These are phyloP conservation scores for Calocera cornea DNA, from an alignment of 768 basidiomycete species.

Conservation along the genomic window DNA sequence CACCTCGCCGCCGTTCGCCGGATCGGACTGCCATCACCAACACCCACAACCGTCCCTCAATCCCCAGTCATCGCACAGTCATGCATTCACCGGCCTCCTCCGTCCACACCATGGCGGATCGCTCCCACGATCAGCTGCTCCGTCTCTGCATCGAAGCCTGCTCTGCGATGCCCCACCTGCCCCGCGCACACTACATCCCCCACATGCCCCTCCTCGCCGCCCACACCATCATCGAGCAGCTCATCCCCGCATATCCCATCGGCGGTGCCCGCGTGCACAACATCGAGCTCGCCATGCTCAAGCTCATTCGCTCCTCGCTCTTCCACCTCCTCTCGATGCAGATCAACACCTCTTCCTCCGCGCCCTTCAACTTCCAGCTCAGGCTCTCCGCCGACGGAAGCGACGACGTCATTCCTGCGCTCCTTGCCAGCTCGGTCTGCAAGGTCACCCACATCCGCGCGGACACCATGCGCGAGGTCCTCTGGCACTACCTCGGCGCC, in stretches of 20 bases:
- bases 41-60: neutral
- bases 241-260: slow-evolving; percentile 1
- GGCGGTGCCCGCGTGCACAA: neutral
- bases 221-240: slow-evolving; percentile 5
- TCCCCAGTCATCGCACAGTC: slow-evolving; percentile 3
- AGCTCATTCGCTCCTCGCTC: neutral
- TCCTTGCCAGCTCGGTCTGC: neutral
- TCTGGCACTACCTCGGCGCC: slow-evolving; percentile 4
- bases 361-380: neutral
- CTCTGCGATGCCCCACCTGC: neutral
- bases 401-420: neutral
- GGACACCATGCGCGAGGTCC: neutral
- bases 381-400: neutral
- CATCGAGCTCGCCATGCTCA: slow-evolving; percentile 1
- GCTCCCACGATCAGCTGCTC: neutral
- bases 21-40: slow-evolving; percentile 4
- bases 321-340: neutral
- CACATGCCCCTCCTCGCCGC: slow-evolving; percentile 5
- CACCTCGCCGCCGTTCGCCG: slow-evolving; percentile 3
- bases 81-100: neutral
- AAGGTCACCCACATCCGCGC: neutral
- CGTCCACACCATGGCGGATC: neutral
- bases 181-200: slow-evolving; percentile 2
- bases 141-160: slow-evolving; percentile 3
- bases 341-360: neutral